Percentiles rank a stretch among this genome's conserved stretches.
These are phyloP conservation scores for Aspergillus uvarum DNA, from an alignment of 2,329 filamentous ascomycete species.

Conservation along the genomic window DNA sequence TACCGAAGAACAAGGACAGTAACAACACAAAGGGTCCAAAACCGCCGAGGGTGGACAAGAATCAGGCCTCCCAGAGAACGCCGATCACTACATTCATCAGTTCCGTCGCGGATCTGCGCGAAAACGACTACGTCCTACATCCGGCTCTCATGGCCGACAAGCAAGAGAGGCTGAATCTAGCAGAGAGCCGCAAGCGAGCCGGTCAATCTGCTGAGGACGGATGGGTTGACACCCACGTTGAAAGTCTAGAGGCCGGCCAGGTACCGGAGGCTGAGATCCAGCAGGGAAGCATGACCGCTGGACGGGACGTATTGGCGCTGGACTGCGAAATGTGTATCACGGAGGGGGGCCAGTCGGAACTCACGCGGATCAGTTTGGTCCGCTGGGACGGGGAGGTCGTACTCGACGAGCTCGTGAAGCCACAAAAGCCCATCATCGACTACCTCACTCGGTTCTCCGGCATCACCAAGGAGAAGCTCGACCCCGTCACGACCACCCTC, in stretches of 20 bases:
- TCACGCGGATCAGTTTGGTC: slow-evolving; percentile 85
- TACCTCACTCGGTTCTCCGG: slow-evolving; percentile 91
- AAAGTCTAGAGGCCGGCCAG: slow-evolving; percentile 64
- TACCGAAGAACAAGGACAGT: slow-evolving; percentile 68
- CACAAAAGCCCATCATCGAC: slow-evolving; percentile 80
- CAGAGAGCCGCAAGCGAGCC: slow-evolving; percentile 52
- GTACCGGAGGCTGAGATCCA: slow-evolving; percentile 71
- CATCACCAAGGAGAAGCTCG: slow-evolving; percentile 83
- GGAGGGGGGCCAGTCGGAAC: slow-evolving; percentile 72
- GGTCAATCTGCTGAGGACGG: slow-evolving; percentile 58
- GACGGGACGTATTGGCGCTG: slow-evolving; percentile 73
- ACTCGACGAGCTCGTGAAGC: slow-evolving; percentile 90
- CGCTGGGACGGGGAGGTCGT: slow-evolving; percentile 80
- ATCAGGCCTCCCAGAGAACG: slow-evolving; percentile 73
- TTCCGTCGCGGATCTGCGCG: slow-evolving; percentile 69
- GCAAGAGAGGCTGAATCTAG: slow-evolving; percentile 55
- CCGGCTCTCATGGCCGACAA: slow-evolving; percentile 67
- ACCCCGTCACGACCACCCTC: slow-evolving; percentile 78
- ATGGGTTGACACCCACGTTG: slow-evolving; percentile 79
- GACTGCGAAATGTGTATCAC: slow-evolving; percentile 99
- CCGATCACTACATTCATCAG: slow-evolving; percentile 78
- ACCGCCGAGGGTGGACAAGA: slow-evolving; percentile 61
- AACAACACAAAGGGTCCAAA: slow-evolving; percentile 61
- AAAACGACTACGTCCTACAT: slow-evolving; percentile 83
- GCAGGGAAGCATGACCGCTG: slow-evolving; percentile 78